Evolutionary conservation across 2,329 filamentous ascomycete species (phyloP).

Genomic region (Aspergillus hiratsukae): DNA sequence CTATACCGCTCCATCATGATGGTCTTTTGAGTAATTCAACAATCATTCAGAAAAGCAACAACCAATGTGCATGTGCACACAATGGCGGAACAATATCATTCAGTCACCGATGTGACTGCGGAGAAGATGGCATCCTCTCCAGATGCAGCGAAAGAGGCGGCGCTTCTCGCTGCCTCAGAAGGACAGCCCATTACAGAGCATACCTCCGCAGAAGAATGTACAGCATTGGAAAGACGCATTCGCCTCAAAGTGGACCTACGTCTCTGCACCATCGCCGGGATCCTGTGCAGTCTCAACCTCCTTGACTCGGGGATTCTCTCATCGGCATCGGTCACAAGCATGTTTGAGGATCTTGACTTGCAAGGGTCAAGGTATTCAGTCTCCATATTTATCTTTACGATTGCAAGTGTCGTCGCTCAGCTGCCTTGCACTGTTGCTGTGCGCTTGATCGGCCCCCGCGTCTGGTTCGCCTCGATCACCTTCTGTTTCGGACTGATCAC

Average conservation of each 20-base stretch:
- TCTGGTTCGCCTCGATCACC: conserved; percentile 59
- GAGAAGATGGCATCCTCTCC: not conserved
- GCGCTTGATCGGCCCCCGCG: conserved; percentile 59
- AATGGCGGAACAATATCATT: not conserved
- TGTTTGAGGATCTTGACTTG: conserved; percentile 60
- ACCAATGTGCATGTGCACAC: not conserved
- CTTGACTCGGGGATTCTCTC: conserved; percentile 67
- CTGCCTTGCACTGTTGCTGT: conserved; percentile 65
- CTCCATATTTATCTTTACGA: conserved; percentile 69
- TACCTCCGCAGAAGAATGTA: conserved; percentile 16
- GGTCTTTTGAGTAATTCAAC: not conserved
- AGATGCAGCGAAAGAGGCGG: not conserved
- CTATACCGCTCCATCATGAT: not conserved
- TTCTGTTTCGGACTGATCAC: conserved; percentile 61
- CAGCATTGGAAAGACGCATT: conserved; percentile 43
- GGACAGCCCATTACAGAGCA: not conserved
- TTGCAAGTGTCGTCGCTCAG: conserved; percentile 64
- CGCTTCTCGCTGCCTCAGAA: not conserved
- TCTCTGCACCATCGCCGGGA: conserved; percentile 65
- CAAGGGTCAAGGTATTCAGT: conserved; percentile 64
- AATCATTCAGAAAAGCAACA: not conserved
- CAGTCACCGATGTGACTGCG: not conserved
- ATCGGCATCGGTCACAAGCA: conserved; percentile 64
- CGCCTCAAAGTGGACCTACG: conserved; percentile 63
- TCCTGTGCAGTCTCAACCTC: conserved; percentile 66